Base-by-base conservation (phyloP, 805 yeast genomes). In the Saturnispora kantuleensis region DNA sequence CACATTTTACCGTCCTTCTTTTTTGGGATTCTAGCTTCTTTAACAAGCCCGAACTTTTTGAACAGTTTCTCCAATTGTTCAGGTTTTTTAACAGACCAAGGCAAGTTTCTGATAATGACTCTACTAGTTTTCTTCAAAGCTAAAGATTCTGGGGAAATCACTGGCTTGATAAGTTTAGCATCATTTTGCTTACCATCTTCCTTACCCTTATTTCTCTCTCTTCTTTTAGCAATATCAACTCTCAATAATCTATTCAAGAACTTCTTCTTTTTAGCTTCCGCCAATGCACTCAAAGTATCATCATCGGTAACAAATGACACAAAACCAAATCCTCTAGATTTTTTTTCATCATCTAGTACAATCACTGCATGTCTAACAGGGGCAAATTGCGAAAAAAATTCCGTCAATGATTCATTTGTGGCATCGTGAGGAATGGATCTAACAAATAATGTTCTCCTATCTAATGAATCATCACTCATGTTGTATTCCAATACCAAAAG, bases 351-450 rank as follows among this genome's bases (percentile, higher is more conserved):
- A 58, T 89, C 96, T 34, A 71, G 82, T 13, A 93, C 97, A 35
- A 93, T 75, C 38, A 88, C 89, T 2, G 97, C 95, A 64, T 93
- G 98, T 64, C 82, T 88, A 10, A 90, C 94, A 6, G 98, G 98
- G 4, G 86, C 90, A 66, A 88, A 82, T 51, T 87, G 87, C 1
- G 97, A 83, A 59, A 93, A 93, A 63, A 73, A 88, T 53, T 84
- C 85, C 1, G 90, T 73, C 35, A 93, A 70, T 54, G 86, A 79
- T 48, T 87, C 96, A 17, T 81, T 76, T 1, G 94, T 83, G 7
- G 88, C 94, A 35, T 76, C 80, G 48, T 70, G 69, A 2, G 97
- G 97, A 31, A 90, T 70, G 4, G 89, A 74, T 52, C 97, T 76
- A 36, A 93, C 94, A 61, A 93, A 93, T 32, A 93, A 68, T 17